Percentiles rank a stretch among this genome's conserved stretches.
Evolutionary conservation across 2,329 filamentous ascomycete species (phyloP).

Genomic region (Emergomyces orientalis): DNA sequence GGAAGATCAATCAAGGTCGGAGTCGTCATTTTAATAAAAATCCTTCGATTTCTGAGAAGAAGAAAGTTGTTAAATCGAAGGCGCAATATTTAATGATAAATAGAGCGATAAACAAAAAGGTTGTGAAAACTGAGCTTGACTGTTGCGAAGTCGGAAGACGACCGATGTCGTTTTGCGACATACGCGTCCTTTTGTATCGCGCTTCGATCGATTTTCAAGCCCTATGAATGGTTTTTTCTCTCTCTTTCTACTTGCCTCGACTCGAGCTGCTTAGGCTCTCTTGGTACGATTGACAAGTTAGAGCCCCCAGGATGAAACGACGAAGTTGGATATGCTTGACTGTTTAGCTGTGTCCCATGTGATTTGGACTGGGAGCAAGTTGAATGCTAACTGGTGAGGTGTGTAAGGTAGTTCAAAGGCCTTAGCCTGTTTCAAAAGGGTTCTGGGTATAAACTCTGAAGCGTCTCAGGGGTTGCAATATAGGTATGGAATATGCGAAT

Average conservation of each 20-base stretch:
- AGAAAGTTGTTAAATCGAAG: background rate
- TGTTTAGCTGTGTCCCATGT: background rate
- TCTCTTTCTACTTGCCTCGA: background rate
- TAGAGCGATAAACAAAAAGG: background rate
- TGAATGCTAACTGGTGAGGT: too few species aligned
- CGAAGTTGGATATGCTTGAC: background rate
- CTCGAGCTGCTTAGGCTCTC: background rate
- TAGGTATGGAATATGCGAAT: background rate
- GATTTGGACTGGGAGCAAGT: background rate
- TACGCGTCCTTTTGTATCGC: background rate
- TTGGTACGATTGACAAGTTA: background rate
- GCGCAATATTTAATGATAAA: background rate
- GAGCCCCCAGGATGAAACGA: background rate
- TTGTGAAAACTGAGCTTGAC: background rate
- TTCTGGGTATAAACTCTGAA: background rate
- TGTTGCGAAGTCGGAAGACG: background rate
- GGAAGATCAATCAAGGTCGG: constrained; percentile 68
- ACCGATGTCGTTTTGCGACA: background rate
- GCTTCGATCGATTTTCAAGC: background rate
- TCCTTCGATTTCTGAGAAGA: background rate
- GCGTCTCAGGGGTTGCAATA: background rate
- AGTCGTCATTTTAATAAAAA: constrained; percentile 22
- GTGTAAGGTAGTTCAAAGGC: background rate
- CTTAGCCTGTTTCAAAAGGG: background rate
- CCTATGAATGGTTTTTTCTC: background rate